Evolutionary conservation across 2,329 filamentous ascomycete species (phyloP), one percentile per base, ranked within the genome.

Genomic region (Xylaria sp.): DNA sequence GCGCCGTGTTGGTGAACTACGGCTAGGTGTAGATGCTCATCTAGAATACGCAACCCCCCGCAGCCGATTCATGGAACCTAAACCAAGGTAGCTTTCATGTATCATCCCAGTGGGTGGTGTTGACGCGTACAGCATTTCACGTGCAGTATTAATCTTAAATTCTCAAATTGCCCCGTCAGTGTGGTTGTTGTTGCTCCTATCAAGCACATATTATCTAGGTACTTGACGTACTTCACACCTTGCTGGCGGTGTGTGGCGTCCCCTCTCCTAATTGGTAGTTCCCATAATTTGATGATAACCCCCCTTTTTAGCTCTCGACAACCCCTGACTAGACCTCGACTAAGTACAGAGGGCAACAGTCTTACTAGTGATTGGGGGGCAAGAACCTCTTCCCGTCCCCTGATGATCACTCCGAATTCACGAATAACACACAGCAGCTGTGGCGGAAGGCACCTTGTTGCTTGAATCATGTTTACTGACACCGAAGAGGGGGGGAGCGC

Each of bases 71-170:
- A 60, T 23, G 38, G 44, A 47, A 23, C 41, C 19, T 19, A 40
- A 47, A n/a, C 31, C 25, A 35, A 44, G 40, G 25, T 53, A 51
- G 51, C 47, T 48, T n/a, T 31, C 25, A 57, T 60, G 44, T 23
- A 57, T 40, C 15, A 41, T 53, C 35, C 25, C 35, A 21, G 43
- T 44, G 53, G 46, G 43, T 58, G 61, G 41, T 33, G 54, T 64
- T 63, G 62, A 65, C 62, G 62, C 62, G 62, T 62, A 57, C 52
- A 33, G 21, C 29, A 46, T 48, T 40, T 41, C 33, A 37, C 31
- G 35, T 56, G 37, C 33, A 62, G 40, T 53, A 23, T 59, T 63
- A 65, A 64, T 64, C 33, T 64, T 62, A 64, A 64, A 48, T 52
- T 53, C 29, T 59, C 19, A 59, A 58, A 63, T 60, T 65, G 56